A percentile compares a stretch with the other conserved stretches of the same genome.
Conservation (phyloP, 2,329 filamentous ascomycete genomes). For the Talaromyces marneffei region DNA sequence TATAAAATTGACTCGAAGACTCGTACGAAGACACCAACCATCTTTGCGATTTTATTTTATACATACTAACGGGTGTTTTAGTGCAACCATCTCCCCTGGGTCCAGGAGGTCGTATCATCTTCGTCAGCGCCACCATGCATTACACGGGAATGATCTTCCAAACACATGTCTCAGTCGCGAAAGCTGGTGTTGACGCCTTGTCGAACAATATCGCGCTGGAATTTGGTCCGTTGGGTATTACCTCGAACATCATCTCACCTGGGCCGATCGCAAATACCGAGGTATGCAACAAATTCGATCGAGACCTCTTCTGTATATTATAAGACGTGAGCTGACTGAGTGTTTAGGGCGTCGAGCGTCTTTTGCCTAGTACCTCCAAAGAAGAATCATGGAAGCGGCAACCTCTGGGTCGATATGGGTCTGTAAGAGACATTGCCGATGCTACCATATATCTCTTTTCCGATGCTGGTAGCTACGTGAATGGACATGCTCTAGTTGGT, state of each 20-base stretch:
- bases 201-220: slow-evolving; percentile 75
- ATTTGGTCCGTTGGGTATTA: slow-evolving; percentile 80
- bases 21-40: slow-evolving; percentile 26
- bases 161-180: slow-evolving; percentile 83
- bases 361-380: slow-evolving; percentile 50
- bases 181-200: slow-evolving; percentile 83
- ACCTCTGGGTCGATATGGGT: slow-evolving; percentile 70
- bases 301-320: too few species aligned
- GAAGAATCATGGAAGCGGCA: slow-evolving; percentile 47
- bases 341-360: slow-evolving; percentile 57
- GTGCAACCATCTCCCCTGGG: slow-evolving; percentile 40
- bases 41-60: too few species aligned
- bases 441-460: slow-evolving; percentile 86
- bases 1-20: slow-evolving; percentile 56
- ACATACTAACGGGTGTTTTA: too few species aligned
- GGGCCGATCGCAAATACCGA: slow-evolving; percentile 84
- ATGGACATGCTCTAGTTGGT: slow-evolving; percentile 69
- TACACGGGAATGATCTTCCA: slow-evolving; percentile 82
- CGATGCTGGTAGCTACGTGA: slow-evolving; percentile 79
- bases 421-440: slow-evolving; percentile 83
- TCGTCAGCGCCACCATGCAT: slow-evolving; percentile 85
- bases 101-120: slow-evolving; percentile 78
- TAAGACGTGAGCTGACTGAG: background rate
- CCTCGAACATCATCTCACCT: slow-evolving; percentile 81
- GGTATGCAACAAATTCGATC: slow-evolving; percentile 19